Evolutionary conservation across 768 basidiomycete genomes (phyloP), one percentile per base, ranked within the genome.

Genomic region (Rhizopogon rudus): DNA sequence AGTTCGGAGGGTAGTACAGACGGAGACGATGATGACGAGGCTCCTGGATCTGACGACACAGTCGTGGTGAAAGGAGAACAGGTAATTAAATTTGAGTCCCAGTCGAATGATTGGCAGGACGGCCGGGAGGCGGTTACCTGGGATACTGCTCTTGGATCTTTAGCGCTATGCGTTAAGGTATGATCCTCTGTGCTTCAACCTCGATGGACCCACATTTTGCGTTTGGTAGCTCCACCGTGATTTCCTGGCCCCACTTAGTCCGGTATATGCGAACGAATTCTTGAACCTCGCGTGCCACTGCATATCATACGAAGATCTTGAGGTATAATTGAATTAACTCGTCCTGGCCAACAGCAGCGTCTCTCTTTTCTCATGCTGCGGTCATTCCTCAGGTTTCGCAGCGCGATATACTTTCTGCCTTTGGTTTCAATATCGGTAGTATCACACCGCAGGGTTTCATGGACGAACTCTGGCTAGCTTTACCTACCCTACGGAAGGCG

Each of bases 121-220:
- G 59, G 54, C 5, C 43, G 57, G 25, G 58, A 71, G 40, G 67
- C 75, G 7, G 63, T 77, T n/a, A 68, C 71, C 6, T 87, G 85
- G 86, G 79, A 84, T 60, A 65, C 80, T 6, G 82, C 80, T 0
- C 64, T 87, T 7, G 83, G 76, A 12, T 85, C 79, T 66, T 66
- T 87, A 22, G 77, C 83, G 3, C 63, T 86, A 35, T 79, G 82
- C 57, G 77, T 84, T 51, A 88, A 88, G 77, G 85, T 82, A 56
- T 6, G 43, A 14, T 39, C 25, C 9, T 28, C 50, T 41, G 52
- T 37, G 53, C 37, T 5, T 31, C 40, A 53, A 5, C 28, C 20
- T 40, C 35, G 17, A 7, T 6, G 13, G 40, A 37, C 22, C 5
- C 40, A 51, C 13, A 56, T n/a, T 16, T 25, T 50, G 9, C 17